Base-by-base conservation (phyloP, 148 eudicot species). In the Bassia scoparia region DNA sequence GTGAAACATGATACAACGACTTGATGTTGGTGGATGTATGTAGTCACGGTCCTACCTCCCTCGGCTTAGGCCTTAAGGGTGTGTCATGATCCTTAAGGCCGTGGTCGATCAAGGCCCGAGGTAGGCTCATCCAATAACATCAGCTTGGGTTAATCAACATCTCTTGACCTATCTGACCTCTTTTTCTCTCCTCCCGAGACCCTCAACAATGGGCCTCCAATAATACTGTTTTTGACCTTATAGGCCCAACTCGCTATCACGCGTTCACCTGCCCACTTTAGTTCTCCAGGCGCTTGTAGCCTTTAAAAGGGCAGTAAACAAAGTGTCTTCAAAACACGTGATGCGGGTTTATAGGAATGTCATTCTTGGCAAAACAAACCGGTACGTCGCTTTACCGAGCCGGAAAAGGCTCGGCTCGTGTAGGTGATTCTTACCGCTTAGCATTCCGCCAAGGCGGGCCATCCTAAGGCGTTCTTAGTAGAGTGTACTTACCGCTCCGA, bases 171-270 rank as follows among this genome's bases (percentile, higher is more conserved):
- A 96, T 96, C 99, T 96, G 23, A 96, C 97, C 99, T 78, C 73
- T 96, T 96, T 74, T 84, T 87, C 84, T 96, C 99, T 33, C 97
- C 99, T 37, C 99, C 99, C 2, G 99, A 96, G 62, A 96, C 99
- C 53, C 99, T 76, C 41, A 90, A 79, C 16, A 96, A 79, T 20
- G 99, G 96, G 11, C 99, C 99, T 24, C 99, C 99, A 55, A 96
- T 89, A 85, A 96, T 90, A 61, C 96, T 96, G 67, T 90, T 86
- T 26, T 73, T 68, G 58, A 97, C 85, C 59, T 83, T 88, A 33
- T 27, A 96, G 74, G 20, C 99, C 97, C 73, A 96, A 68, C 58
- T 96, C 95, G 0, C 61, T 8, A 89, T 78, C 21, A 96, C 92
- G 24, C 75, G 72, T 63, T 96, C 99, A 2, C 87, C 99, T 95